Conservation (phyloP, 2,329 filamentous ascomycete genomes). For the Cladophialophora bantiana region DNA sequence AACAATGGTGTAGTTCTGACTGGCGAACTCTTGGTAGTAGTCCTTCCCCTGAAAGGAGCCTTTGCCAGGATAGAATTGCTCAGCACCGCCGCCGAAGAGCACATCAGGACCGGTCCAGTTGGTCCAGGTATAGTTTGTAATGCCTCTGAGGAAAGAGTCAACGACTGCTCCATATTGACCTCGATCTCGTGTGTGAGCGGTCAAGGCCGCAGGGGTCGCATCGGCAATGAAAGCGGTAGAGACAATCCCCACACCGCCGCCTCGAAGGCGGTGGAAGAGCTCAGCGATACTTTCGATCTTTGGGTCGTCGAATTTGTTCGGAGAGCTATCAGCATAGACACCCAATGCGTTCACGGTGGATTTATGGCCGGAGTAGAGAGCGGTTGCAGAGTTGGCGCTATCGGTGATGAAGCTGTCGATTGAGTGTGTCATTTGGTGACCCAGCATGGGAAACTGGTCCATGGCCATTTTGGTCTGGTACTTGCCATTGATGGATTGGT, state of each 20-base stretch:
- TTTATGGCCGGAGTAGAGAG: slow-evolving; percentile 84
- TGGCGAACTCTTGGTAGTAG: slow-evolving; percentile 74
- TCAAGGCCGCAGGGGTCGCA: slow-evolving; percentile 79
- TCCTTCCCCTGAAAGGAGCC: slow-evolving; percentile 73
- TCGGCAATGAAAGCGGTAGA: slow-evolving; percentile 83
- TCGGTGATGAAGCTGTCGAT: slow-evolving; percentile 87
- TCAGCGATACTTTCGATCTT: slow-evolving; percentile 82
- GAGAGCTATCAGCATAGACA: slow-evolving; percentile 80
- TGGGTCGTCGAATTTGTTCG: slow-evolving; percentile 77
- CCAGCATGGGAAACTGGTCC: slow-evolving; percentile 84
- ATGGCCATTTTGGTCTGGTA: slow-evolving; percentile 78
- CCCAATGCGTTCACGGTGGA: slow-evolving; percentile 81
- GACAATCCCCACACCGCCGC: slow-evolving; percentile 69
- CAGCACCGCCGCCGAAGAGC: slow-evolving; percentile 81
- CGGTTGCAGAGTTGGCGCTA: slow-evolving; percentile 82
- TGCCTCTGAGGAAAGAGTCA: slow-evolving; percentile 76
- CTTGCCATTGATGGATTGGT: slow-evolving; percentile 83
- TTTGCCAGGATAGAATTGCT: slow-evolving; percentile 74
- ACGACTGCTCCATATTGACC: slow-evolving; percentile 74
- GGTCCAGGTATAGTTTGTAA: slow-evolving; percentile 83
- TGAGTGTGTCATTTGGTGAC: slow-evolving; percentile 89
- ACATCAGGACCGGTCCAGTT: slow-evolving; percentile 77
- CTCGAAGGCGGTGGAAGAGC: slow-evolving; percentile 73
- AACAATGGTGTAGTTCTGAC: slow-evolving; percentile 74
- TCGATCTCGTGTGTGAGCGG: slow-evolving; percentile 74